phyloP scores from a whole-genome alignment of 495 filamentous ascomycete species.

The Podospora conica region DNA sequence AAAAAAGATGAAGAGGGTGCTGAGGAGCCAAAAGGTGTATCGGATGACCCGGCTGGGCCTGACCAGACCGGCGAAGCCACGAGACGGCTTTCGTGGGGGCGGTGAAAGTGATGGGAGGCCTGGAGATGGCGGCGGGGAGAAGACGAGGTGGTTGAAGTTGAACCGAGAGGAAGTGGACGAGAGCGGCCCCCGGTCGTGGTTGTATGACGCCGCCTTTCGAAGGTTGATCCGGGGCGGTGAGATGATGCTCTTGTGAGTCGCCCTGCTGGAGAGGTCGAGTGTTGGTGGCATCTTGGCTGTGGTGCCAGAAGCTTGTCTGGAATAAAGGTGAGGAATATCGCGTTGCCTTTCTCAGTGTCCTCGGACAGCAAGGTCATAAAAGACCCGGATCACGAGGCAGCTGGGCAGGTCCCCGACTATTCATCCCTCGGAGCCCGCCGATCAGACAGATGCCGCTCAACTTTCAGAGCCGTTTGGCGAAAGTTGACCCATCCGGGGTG shows the following conservation, averaged over 20 bases:
- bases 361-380: background rate
- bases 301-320: background rate
- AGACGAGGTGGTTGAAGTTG: conserved; percentile 55
- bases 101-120: conserved; percentile 59
- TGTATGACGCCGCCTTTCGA: conserved; percentile 42
- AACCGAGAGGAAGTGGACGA: conserved; percentile 53
- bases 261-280: conserved; percentile 43
- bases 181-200: conserved; percentile 41
- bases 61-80: conserved; percentile 22
- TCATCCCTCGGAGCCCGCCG: background rate
- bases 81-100: conserved; percentile 48
- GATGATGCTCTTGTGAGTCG: conserved; percentile 46
- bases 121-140: conserved; percentile 58
- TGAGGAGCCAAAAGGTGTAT: conserved; percentile 36
- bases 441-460: background rate
- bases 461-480: background rate
- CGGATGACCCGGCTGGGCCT: conserved; percentile 46
- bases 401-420: background rate
- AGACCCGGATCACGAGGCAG: background rate
- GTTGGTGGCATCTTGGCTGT: conserved; percentile 39
- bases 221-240: conserved; percentile 47
- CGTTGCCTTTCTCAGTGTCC: background rate
- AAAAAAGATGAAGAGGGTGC: conserved; percentile 29
- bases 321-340: background rate
- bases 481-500: background rate